A percentile compares a stretch with the other conserved stretches of the same genome.
Evolutionary conservation across 2,329 filamentous ascomycete genomes (phyloP).

Genomic region (Penicillium thymicola): DNA sequence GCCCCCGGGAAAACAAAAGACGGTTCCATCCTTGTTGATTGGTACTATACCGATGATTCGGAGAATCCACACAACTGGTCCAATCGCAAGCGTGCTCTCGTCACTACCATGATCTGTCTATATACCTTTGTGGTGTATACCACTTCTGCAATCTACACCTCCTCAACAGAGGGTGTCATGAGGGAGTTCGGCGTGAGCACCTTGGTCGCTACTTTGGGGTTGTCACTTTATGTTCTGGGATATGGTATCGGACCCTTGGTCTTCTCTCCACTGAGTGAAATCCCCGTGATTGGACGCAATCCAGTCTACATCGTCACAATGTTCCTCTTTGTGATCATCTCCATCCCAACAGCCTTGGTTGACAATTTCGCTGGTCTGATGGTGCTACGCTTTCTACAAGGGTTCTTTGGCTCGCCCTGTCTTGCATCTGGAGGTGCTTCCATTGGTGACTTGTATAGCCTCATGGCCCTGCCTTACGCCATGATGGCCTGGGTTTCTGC

Average conservation of each 20-base stretch:
- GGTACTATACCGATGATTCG: constrained; percentile 30
- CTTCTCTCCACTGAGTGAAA: constrained; percentile 65
- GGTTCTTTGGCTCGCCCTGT: constrained; percentile 64
- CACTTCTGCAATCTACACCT: constrained; percentile 33
- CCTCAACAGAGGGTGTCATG: constrained; percentile 27
- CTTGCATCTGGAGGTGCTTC: constrained; percentile 56
- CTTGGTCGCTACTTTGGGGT: constrained; percentile 28
- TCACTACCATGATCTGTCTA: constrained; percentile 24
- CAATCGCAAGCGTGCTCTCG: constrained; percentile 26
- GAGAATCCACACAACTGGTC: constrained; percentile 36
- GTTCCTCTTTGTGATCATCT: constrained; percentile 65
- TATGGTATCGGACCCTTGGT: constrained; percentile 62
- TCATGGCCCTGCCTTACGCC: constrained; percentile 57
- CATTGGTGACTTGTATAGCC: constrained; percentile 49
- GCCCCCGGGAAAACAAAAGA: constrained; percentile 33
- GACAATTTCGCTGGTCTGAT: constrained; percentile 62
- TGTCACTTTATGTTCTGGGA: constrained; percentile 35
- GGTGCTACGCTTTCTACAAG: constrained; percentile 62
- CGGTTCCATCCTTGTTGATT: constrained; percentile 36
- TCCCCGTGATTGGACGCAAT: constrained; percentile 64
- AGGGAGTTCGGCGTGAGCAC: constrained; percentile 28
- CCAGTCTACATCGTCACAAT: constrained; percentile 67
- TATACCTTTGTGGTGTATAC: constrained; percentile 42
- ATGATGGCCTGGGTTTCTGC: constrained; percentile 58
- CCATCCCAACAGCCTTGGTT: constrained; percentile 61